These are phyloP conservation scores for Amanita inopinata DNA, from an alignment of 768 basidiomycete genomes.

Conservation along the genomic window DNA sequence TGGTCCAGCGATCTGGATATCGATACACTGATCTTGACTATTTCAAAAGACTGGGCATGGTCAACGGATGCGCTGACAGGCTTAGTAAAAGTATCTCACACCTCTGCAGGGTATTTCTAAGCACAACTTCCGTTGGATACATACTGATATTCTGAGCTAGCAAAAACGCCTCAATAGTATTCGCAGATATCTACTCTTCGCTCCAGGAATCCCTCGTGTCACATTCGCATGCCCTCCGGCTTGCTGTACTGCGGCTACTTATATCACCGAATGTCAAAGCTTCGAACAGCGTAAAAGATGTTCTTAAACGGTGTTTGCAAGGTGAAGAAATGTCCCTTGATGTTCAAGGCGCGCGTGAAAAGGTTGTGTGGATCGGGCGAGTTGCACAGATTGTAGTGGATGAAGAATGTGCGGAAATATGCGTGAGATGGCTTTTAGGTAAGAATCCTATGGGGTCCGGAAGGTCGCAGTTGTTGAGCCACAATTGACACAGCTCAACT, in stretches of 20 bases:
- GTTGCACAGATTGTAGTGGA: conserved; percentile 57
- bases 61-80: conserved; percentile 47
- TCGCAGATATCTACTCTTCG: conserved; percentile 26
- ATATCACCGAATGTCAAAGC: conserved; percentile 38
- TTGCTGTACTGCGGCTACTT: conserved; percentile 56
- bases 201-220: conserved; percentile 56
- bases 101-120: not conserved
- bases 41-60: conserved; percentile 46
- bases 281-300: conserved; percentile 35
- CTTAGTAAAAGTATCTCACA: conserved; percentile 23
- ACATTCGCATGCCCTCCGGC: conserved; percentile 58
- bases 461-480: not conserved
- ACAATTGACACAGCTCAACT: conserved; percentile 54
- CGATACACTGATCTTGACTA: conserved; percentile 33
- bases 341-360: conserved; percentile 74
- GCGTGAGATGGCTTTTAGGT: conserved; percentile 69
- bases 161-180: not conserved
- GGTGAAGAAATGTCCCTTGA: conserved; percentile 79
- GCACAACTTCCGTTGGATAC: not conserved
- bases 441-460: conserved; percentile 13
- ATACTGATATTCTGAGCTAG: not conserved
- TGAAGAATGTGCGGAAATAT: conserved; percentile 49
- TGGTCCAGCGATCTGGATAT: conserved; percentile 43
- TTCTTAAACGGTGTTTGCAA: conserved; percentile 58
- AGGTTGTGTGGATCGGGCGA: conserved; percentile 67